Conservation (phyloP, 805 yeast species). For the Tanozyma kutaoensis region DNA sequence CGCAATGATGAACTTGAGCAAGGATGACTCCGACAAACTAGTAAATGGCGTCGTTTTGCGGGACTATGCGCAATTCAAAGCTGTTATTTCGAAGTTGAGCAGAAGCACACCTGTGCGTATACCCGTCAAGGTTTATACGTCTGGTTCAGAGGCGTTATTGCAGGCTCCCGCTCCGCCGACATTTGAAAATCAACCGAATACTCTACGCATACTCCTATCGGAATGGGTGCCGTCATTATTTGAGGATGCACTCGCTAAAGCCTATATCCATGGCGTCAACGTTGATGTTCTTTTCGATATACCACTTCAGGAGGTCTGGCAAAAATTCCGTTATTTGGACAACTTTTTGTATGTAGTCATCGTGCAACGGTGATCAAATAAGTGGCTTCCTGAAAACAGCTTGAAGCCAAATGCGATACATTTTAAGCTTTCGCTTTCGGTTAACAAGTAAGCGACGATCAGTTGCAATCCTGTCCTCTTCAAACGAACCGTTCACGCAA, state of each 20-base stretch:
- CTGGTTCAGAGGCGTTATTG: conserved; percentile 20
- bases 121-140: conserved; percentile 36
- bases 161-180: conserved; percentile 14
- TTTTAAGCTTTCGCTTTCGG: conserved; percentile 81
- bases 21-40: conserved; percentile 39
- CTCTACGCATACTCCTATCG: conserved; percentile 5
- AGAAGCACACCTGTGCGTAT: conserved; percentile 14
- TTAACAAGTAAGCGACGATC: conserved; percentile 87
- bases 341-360: conserved; percentile 22
- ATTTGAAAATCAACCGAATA: conserved; percentile 1
- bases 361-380: too few relatives aligned
- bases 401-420: conserved; percentile 96
- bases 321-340: conserved; percentile 18
- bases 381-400: conserved; percentile 51
- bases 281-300: conserved; percentile 6
- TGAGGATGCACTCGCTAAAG: conserved; percentile 2
- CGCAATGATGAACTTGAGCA: conserved; percentile 65
- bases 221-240: conserved; percentile 5
- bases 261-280: conserved; percentile 20
- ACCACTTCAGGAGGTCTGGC: conserved; percentile 17
- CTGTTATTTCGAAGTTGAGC: conserved; percentile 15
- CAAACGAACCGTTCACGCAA: conserved; percentile 32
- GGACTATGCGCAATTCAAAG: conserved; percentile 14
- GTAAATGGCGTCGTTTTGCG: conserved; percentile 38
- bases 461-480: conserved; percentile 68